Percentiles rank a stretch among this genome's conserved stretches.
Evolutionary conservation across 306 rosid species (phyloP).

Genomic region (Begonia peltatifolia): DNA sequence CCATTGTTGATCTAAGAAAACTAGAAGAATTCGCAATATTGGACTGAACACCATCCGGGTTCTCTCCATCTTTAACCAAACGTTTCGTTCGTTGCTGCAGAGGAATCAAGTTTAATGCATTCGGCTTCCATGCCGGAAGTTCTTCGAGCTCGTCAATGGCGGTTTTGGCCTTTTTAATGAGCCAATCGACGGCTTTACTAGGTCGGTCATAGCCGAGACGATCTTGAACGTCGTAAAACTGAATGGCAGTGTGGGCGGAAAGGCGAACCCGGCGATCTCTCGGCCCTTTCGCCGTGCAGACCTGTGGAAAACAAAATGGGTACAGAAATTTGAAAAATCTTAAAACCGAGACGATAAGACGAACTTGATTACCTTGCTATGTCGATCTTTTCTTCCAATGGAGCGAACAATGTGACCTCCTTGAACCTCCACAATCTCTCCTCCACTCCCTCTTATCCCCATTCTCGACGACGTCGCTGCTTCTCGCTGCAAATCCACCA

Average conservation of each 20-base stretch:
- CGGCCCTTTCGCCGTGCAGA: constrained; percentile 14
- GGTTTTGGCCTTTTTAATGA: constrained; percentile 13
- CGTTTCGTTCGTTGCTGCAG: constrained; percentile 9
- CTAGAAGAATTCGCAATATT: constrained; percentile 9
- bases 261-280: constrained; percentile 16
- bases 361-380: constrained; percentile 4
- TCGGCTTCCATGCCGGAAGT: constrained; percentile 17
- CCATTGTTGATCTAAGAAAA: constrained; percentile 2
- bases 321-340: too few species aligned
- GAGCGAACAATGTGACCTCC: constrained; percentile 20
- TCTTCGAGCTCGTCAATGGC: constrained; percentile 19
- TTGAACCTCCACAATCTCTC: constrained; percentile 16
- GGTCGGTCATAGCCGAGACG: constrained; percentile 19
- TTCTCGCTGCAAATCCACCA: constrained; percentile 12
- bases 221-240: constrained; percentile 16
- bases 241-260: constrained; percentile 16
- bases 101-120: not conserved
- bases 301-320: not conserved
- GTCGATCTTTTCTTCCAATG: constrained; percentile 14
- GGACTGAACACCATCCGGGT: constrained; percentile 12
- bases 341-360: too few species aligned
- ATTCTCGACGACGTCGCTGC: constrained; percentile 5
- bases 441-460: constrained; percentile 14
- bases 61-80: constrained; percentile 6
- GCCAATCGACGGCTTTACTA: constrained; percentile 15